Base-by-base conservation (phyloP, 331 rosid species). In the Malus hybrid region DNA sequence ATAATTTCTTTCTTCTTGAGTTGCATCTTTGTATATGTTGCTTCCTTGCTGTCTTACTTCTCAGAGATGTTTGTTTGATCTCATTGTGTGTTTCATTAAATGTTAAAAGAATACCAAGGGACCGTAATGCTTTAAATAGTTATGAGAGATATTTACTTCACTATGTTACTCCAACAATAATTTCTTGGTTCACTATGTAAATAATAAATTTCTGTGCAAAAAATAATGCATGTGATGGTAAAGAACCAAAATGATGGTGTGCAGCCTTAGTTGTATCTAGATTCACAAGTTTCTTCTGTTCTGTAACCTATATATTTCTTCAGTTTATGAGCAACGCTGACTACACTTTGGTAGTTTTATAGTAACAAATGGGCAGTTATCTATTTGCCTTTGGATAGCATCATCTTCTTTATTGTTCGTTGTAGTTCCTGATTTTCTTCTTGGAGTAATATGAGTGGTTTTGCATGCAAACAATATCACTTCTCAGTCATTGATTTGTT, bases 81-180 rank as follows among this genome's bases (percentile, higher is more conserved):
- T 79, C 65, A 74, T 83, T 70, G 76, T 50, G 63, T 71, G 86
- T 75, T 79, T 82, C 80, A 69, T 81, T 75, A 44, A 61, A 73
- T 46, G 32, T 66, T 22, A 33, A 68, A 71, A 69, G 66, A 68
- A 70, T 27, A 60, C 42, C 1, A 15, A 16, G 65, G 28, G 46
- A n/a, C 32, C 5, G 14, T 31, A 50, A 59, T 33, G 27, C 73
- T 69, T 44, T 32, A 67, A 46, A 48, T 83, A 77, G 80, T 57
- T 48, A 66, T 69, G 79, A 52, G 76, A 48, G 65, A 71, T 61
- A 33, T 57, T 31, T 54, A 64, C 46, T 67, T 62, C 33, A n/a
- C 18, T 72, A 33, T 82, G 34, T 71, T 76, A 56, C 68, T 78
- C 36, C 66, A 55, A 60, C 6, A 20, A 12, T 69, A 33, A 57